Evolutionary conservation across 1,284 basidiomycete species (phyloP), one percentile per base, ranked within the genome.

Genomic region (Agaricales sp.): DNA sequence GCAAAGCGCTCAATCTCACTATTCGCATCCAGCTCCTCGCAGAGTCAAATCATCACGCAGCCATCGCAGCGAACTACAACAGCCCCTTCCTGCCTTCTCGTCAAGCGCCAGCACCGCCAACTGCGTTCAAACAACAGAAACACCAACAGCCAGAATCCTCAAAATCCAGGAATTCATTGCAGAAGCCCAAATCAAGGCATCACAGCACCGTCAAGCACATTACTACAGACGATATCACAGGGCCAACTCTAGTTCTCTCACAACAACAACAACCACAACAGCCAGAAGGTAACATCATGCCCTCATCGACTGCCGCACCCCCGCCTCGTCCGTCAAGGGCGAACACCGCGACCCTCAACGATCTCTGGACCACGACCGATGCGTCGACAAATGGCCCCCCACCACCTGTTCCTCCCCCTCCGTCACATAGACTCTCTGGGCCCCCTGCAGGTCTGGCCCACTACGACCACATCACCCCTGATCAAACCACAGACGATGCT

Each of bases 281-380:
- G 55, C 65, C 51, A 62, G 61, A 52, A 56, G 69, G 50, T 71
- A 77, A 54, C 62, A 66, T 60, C 80, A 85, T 63, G 80, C 82
- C 4, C 82, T n/a, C n/a, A n/a, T 83, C 58, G 77, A 62, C 68
- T 20, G 63, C 71, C 2, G 66, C 75, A 1, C 78, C 85, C 1
- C 86, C 87, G 14, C 80, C 82, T 3, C 75, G 87, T 45, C 87
- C 87, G 1, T 87, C 86, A 45, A 75, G 87, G 52, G 83, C 82
- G 52, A 90, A 90, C 62, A 90, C 87, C 6, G 82, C 80, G 39
- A 87, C 73, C 51, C 72, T 90, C 47, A 80, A 74, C 65, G 87
- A 89, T 64, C 67, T 89, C 57, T 83, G 81, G 62, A 66, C 74
- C 48, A 22, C 45, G 50, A 23, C 43, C 43, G 43, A 48, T 56